Base-by-base conservation (phyloP, 1,284 basidiomycete genomes). In the Ustilago shanxiensis region DNA sequence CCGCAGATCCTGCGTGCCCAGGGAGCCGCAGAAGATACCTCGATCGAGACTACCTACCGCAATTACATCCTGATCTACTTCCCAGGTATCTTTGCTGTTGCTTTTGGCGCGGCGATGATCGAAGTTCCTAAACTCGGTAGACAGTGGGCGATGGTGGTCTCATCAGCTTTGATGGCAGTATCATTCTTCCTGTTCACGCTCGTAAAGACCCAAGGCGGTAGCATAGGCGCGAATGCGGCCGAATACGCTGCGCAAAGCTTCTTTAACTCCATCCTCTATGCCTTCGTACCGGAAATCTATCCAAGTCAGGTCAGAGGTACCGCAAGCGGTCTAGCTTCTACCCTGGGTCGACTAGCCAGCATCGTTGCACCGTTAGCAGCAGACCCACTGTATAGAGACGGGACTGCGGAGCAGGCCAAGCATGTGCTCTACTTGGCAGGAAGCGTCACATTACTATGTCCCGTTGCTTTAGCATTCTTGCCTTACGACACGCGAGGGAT, bases 311-410 rank as follows among this genome's bases (percentile, higher is more conserved):
- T 86, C n/a, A 72, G 87, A 70, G 87, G 87, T 16, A 85, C 81
- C 4, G 87, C 86, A 0, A 79, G 79, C 37, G 87, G 87, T 7
- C 75, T 87, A 35, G 79, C 85, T 1, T 84, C 85, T 1, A 87
- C 86, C 8, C 70, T 87, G 29, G 87, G 87, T 31, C 73, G 87
- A 13, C 58, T 88, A 1, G 80, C 86, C 7, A 79, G 84, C 59
- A 87, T 83, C 44, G 80, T 86, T 6, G 87, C 87, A 0, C 87
- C 87, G 2, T 77, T 87, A 18, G 86, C 86, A 5, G 87, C 81
- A 2, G 83, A 86, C 53, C 73, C 83, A 26, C 83, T 86, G 58
- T 83, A 92, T 92, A 88, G 94, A 95, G 88, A 96, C 14, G 47
- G 59, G 33, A 79, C 78, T 18, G 66, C 55, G 22, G 33, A 60